phyloP scores from a whole-genome alignment of 2,329 filamentous ascomycete species.

The Alternaria tenuissima region DNA sequence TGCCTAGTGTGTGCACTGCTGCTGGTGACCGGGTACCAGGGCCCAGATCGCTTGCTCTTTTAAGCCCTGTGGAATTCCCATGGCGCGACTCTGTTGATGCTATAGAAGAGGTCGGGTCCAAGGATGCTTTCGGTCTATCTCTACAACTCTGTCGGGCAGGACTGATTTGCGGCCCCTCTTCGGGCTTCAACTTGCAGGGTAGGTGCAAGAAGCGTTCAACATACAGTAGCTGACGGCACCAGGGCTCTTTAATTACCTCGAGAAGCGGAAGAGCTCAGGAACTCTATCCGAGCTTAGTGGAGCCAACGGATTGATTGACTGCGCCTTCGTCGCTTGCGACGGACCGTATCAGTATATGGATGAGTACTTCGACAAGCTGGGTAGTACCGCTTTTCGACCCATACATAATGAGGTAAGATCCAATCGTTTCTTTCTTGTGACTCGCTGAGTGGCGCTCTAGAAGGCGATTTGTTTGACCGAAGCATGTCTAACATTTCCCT shows the following conservation, averaged over 20 bases:
- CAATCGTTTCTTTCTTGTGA: neutral
- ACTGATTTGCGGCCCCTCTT: constrained; percentile 67
- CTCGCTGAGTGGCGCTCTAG: too few species aligned
- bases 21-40: constrained; percentile 67
- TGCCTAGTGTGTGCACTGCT: constrained; percentile 63
- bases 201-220: constrained; percentile 33
- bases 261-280: constrained; percentile 21
- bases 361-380: constrained; percentile 67
- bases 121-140: constrained; percentile 63
- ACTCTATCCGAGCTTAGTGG: constrained; percentile 20
- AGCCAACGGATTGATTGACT: constrained; percentile 21
- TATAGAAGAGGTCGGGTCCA: constrained; percentile 65
- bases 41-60: constrained; percentile 61
- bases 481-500: neutral
- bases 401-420: constrained; percentile 27
- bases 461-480: neutral
- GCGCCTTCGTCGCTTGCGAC: constrained; percentile 67
- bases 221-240: neutral
- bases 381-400: constrained; percentile 37
- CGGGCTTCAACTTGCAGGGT: constrained; percentile 64
- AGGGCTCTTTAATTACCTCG: constrained; percentile 29
- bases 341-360: constrained; percentile 69
- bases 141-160: constrained; percentile 65
- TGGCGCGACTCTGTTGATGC: constrained; percentile 65
- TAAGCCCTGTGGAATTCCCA: constrained; percentile 64